phyloP scores from a whole-genome alignment of 1,284 basidiomycete species.

The Fomitopsis pinicola region DNA sequence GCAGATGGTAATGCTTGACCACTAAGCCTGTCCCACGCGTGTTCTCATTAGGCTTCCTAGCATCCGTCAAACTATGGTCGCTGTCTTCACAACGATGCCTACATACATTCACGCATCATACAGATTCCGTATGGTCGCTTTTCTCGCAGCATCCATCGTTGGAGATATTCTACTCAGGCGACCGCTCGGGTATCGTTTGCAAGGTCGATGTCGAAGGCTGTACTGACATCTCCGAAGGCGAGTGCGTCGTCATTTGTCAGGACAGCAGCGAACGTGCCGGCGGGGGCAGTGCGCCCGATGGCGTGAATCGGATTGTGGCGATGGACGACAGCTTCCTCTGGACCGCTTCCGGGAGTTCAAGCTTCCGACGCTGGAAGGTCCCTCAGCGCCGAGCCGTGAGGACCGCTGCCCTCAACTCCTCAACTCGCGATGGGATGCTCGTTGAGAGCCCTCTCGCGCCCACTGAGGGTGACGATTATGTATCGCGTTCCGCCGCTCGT shows the following conservation, averaged over 20 bases:
- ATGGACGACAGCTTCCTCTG: constrained; percentile 88
- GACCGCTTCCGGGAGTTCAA: constrained; percentile 85
- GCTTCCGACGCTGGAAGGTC: constrained; percentile 77
- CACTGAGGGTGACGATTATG: constrained; percentile 12
- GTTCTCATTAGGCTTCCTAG: constrained; percentile 28
- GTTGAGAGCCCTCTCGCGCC: constrained; percentile 22
- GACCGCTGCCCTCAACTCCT: constrained; percentile 21
- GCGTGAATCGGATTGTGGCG: constrained; percentile 81
- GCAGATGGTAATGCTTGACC: constrained; percentile 62
- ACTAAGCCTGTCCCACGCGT: not conserved
- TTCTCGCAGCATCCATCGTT: constrained; percentile 85
- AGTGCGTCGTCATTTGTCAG: constrained; percentile 82
- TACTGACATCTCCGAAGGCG: constrained; percentile 79
- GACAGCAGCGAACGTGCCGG: constrained; percentile 37
- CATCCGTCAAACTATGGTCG: constrained; percentile 91
- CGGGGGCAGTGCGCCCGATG: constrained; percentile 43
- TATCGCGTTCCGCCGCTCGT: constrained; percentile 17
- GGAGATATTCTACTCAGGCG: constrained; percentile 95
- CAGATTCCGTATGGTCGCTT: constrained; percentile 94
- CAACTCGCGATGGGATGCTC: constrained; percentile 4
- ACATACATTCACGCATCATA: constrained; percentile 95
- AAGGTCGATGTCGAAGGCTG: constrained; percentile 86
- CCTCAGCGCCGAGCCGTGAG: constrained; percentile 42
- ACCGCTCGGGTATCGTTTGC: constrained; percentile 86
- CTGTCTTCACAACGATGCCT: constrained; percentile 84